Evolutionary conservation across 371 early-diverging fungal species (phyloP).

Genomic region (Amoeboaphelidium protococcarum): DNA sequence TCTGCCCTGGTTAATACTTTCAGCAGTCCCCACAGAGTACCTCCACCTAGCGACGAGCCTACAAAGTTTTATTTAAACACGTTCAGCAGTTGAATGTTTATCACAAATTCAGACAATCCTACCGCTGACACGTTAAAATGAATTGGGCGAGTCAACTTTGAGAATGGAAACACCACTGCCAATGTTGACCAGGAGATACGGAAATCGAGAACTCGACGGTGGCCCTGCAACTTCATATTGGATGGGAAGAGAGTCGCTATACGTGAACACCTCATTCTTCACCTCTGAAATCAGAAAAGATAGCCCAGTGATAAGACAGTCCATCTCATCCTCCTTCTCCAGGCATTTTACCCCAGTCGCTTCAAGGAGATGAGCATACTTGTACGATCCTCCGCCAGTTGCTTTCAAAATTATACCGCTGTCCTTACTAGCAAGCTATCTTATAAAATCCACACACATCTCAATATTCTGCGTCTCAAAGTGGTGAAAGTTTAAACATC

Average conservation of each 20-base stretch:
- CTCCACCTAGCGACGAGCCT: slow-evolving; percentile 4
- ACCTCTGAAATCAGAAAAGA: background rate
- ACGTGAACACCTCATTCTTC: background rate
- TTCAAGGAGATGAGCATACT: background rate
- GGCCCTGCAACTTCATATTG: background rate
- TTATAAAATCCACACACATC: too few relatives aligned
- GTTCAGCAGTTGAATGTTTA: too few relatives aligned
- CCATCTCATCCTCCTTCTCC: slow-evolving; percentile 1
- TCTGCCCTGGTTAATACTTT: slow-evolving; percentile 1
- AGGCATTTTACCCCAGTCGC: background rate
- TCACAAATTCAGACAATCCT: too few relatives aligned
- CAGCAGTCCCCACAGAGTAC: slow-evolving; percentile 2
- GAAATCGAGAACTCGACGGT: background rate
- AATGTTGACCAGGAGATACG: slow-evolving; percentile 1
- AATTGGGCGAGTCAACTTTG: background rate
- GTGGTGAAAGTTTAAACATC: too few relatives aligned
- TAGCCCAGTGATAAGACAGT: background rate
- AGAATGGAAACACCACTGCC: background rate
- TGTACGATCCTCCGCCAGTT: slow-evolving; percentile 1
- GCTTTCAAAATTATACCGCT: too few relatives aligned
- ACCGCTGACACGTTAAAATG: background rate
- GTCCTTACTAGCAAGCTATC: too few relatives aligned
- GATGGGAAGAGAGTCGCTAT: background rate
- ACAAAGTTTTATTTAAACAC: too few relatives aligned
- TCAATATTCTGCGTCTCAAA: too few relatives aligned